Evolutionary conservation across 2,329 filamentous ascomycete species (phyloP).

Genomic region (Lojkania enalia): DNA sequence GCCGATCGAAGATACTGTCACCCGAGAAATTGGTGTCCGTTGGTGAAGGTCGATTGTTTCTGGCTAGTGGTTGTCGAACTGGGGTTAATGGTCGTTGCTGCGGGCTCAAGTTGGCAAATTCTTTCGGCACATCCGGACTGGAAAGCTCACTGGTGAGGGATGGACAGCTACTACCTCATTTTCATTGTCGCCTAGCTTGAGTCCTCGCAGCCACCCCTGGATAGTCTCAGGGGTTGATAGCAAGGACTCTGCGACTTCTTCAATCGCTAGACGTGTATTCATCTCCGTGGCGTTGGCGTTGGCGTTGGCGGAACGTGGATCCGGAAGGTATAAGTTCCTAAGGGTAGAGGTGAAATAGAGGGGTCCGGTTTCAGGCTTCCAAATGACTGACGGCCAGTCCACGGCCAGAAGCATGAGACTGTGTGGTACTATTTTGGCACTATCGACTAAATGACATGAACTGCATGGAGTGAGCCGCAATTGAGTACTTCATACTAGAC

Average conservation of each 20-base stretch:
- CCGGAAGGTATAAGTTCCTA: neutral
- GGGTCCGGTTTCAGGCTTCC: neutral
- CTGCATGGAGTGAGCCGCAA: too few relatives aligned
- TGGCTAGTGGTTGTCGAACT: too few relatives aligned
- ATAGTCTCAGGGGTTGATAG: neutral
- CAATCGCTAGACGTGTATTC: neutral
- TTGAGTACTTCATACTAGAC: too few relatives aligned
- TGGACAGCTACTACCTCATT: too few relatives aligned
- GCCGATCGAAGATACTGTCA: constrained; percentile 26
- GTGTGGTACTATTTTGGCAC: too few relatives aligned
- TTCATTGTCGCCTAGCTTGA: neutral
- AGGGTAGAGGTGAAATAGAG: neutral
- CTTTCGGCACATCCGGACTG: neutral
- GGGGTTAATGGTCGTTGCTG: too few relatives aligned
- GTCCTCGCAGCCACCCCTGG: neutral
- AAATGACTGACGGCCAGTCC: neutral
- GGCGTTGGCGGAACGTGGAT: neutral
- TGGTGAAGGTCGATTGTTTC: constrained; percentile 25
- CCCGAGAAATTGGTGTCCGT: constrained; percentile 30
- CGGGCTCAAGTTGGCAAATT: too few relatives aligned
- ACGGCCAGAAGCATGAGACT: neutral
- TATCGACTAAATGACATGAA: too few relatives aligned
- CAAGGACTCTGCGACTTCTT: neutral
- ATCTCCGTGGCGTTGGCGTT: neutral
- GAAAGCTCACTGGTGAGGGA: neutral